These are phyloP conservation scores for Amaranthus palmeri DNA, from an alignment of 148 eudicot species.

Conservation along the genomic window DNA sequence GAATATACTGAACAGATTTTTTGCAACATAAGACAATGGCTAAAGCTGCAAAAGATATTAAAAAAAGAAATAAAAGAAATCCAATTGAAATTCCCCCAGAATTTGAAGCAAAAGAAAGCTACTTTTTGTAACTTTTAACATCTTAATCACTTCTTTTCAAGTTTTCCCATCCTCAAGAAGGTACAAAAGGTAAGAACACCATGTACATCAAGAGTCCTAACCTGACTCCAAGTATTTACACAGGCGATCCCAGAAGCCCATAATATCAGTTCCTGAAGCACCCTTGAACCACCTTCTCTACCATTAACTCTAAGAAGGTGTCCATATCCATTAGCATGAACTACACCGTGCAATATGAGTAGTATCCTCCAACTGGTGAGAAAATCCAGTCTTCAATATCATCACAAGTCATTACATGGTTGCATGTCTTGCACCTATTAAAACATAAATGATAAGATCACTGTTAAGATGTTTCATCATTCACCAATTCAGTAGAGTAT, in stretches of 20 bases:
- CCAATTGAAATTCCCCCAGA: no score
- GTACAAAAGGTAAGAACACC: conserved; percentile 28
- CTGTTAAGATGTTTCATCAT: not conserved
- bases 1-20: not conserved
- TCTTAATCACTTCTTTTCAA: not conserved
- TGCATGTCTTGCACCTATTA: conserved; percentile 79
- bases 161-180: conserved; percentile 10
- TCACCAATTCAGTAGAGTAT: no score
- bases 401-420: conserved; percentile 64
- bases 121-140: not conserved
- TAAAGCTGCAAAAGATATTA: not conserved
- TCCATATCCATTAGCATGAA: conserved; percentile 88
- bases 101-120: not conserved
- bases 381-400: conserved; percentile 87
- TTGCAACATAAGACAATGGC: not conserved
- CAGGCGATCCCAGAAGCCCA: conserved; percentile 96
- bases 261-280: conserved; percentile 85
- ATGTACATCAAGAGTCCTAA: conserved; percentile 40
- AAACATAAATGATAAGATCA: not conserved
- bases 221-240: conserved; percentile 88
- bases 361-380: conserved; percentile 75
- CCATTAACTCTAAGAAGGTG: conserved; percentile 94
- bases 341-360: conserved; percentile 76
- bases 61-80: not conserved
- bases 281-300: conserved; percentile 81